Conservation (phyloP, 1,284 basidiomycete genomes). For the Rhodotorula sp. region DNA sequence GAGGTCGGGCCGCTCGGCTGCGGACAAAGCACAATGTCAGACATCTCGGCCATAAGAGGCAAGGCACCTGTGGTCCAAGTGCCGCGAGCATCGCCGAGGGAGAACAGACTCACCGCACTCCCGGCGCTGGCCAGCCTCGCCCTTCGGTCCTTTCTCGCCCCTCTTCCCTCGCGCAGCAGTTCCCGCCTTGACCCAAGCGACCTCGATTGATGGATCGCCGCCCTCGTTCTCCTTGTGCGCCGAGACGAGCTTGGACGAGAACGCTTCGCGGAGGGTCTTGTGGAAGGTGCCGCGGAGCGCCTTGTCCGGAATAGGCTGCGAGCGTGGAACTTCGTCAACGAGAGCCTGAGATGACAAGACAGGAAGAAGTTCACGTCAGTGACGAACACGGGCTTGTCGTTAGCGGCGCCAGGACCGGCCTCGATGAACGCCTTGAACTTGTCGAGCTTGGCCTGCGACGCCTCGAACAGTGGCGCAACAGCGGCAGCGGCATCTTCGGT, state of each 20-base stretch:
- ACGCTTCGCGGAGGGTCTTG: conserved; percentile 74
- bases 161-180: background rate
- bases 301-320: conserved; percentile 78
- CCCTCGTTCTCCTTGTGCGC: conserved; percentile 61
- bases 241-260: conserved; percentile 78
- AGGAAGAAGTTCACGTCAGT: conserved; percentile 7
- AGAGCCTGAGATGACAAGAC: background rate
- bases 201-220: conserved; percentile 32
- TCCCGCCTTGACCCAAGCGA: conserved; percentile 28
- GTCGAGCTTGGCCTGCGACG: conserved; percentile 11
- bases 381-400: conserved; percentile 12
- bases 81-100: too few species aligned
- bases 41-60: too few species aligned
- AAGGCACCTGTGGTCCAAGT: too few species aligned
- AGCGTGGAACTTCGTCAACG: background rate
- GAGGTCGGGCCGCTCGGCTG: conserved; percentile 7
- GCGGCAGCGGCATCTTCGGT: background rate
- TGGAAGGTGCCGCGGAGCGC: conserved; percentile 79
- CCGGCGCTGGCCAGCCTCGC: background rate
- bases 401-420: conserved; percentile 1
- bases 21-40: too few species aligned
- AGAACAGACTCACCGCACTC: background rate
- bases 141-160: background rate
- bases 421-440: conserved; percentile 32
- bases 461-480: conserved; percentile 9